A percentile compares a stretch with the other conserved stretches of the same genome.
phyloP scores from a whole-genome alignment of 108 stramenopile species.

The Skeletonema potamos region DNA sequence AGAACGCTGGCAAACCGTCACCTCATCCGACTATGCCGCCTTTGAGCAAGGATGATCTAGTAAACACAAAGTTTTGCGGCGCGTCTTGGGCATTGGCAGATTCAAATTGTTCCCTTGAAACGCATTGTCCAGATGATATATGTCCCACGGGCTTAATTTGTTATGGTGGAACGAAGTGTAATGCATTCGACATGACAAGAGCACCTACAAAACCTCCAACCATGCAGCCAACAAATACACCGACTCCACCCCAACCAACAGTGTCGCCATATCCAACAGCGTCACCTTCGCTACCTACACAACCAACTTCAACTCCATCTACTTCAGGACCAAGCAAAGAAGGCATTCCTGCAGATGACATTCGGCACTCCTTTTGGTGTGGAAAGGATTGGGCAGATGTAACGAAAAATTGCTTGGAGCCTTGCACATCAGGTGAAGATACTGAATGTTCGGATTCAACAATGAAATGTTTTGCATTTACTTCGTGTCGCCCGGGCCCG shows the following conservation, averaged over 20 bases:
- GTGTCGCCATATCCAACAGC: conserved; percentile 8
- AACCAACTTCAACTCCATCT: conserved; percentile 8
- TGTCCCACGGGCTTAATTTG: conserved; percentile 30
- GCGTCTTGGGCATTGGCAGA: conserved; percentile 15
- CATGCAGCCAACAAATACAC: not conserved
- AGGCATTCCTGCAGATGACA: conserved; percentile 30
- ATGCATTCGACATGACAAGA: conserved; percentile 27
- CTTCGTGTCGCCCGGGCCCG: conserved; percentile 25
- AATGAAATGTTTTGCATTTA: conserved; percentile 30
- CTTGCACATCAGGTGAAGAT: conserved; percentile 33
- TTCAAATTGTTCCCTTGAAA: conserved; percentile 26
- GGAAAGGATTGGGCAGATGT: conserved; percentile 41
- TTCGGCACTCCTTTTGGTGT: conserved; percentile 45
- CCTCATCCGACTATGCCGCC: not conserved
- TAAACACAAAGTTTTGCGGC: conserved; percentile 28
- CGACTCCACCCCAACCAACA: conserved; percentile 24
- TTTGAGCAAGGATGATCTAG: not conserved
- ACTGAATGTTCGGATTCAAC: conserved; percentile 25
- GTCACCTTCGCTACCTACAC: conserved; percentile 7
- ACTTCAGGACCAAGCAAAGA: not conserved
- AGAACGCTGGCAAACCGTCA: not conserved
- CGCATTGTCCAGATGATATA: conserved; percentile 36
- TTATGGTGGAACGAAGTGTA: conserved; percentile 38
- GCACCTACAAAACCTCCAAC: conserved; percentile 3
- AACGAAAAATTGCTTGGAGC: conserved; percentile 15